Base-by-base conservation (phyloP, 2,329 filamentous ascomycete genomes). In the Fusarium brevicatenulatum region DNA sequence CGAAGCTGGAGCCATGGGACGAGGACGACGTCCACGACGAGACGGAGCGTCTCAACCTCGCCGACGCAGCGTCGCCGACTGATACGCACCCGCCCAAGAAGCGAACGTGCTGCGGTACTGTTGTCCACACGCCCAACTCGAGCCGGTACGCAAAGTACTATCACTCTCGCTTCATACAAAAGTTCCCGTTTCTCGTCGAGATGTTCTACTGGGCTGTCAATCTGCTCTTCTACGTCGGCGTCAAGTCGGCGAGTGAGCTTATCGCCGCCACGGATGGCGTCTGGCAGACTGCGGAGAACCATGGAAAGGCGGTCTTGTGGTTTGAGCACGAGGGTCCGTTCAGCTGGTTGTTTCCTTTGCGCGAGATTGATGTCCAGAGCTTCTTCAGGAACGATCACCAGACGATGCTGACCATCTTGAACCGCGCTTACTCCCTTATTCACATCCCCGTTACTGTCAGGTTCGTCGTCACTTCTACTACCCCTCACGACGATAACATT, bases 131-230 rank as follows among this genome's bases (percentile, higher is more conserved):
- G 10, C 89, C 89, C 16, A 91, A 90, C 75, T 88, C 89, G 6
- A 87, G 87, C 7, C 86, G 88, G n/a, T 92, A 91, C 79, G 84
- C 86, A 43, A 84, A 87, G 67, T 81, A 91, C 77, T 79, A 87
- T 54, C 90, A 92, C 78, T 91, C 88, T 68, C 85, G 90, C 32
- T 85, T 92, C 62, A 83, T 92, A 66, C 88, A 91, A 78, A 91
- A 90, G 77, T 92, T 81, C 39, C 91, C 91, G 9, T 93, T 93
- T 77, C 80, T 93, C 61, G 86, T 93, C 54, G 91, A 93, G 80
- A 92, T 93, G 90, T 92, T 92, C 79, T 93, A 93, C 82, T 93
- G 91, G 91, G 85, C 87, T 47, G 85, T 92, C 74, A 92, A 90
- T 76, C 88, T 91, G 71, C 83, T 86, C 50, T 90, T 91, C 78